These are phyloP conservation scores for Xylaria sp. DNA, from an alignment of 2,329 filamentous ascomycete genomes.

Conservation along the genomic window DNA sequence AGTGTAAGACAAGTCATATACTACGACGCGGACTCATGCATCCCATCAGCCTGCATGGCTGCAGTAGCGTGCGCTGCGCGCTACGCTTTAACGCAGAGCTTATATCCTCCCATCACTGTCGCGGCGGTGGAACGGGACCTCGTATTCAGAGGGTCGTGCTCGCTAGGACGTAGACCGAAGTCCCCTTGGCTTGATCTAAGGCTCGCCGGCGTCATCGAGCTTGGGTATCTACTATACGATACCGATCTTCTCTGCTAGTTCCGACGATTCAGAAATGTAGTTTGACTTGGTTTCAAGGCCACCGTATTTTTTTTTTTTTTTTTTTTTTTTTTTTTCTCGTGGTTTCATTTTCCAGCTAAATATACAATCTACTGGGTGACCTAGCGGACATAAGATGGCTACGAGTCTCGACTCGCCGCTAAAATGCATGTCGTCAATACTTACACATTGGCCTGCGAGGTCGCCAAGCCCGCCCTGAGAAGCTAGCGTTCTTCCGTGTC, in stretches of 20 bases:
- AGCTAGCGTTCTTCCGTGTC: not conserved
- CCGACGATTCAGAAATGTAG: not conserved
- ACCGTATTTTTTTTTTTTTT: not conserved
- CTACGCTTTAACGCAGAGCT: slow-evolving; percentile 1
- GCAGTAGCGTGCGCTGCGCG: slow-evolving; percentile 15
- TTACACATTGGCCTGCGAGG: slow-evolving; percentile 3
- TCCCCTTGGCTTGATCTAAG: not conserved
- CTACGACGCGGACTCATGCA: slow-evolving; percentile 9
- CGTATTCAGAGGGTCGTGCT: slow-evolving; percentile 5
- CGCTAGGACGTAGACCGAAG: not conserved
- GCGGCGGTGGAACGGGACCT: slow-evolving; percentile 1
- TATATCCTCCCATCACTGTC: not conserved
- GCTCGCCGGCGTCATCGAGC: not conserved
- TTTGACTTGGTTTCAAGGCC: not conserved
- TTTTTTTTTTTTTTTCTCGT: not conserved
- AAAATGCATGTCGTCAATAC: slow-evolving; percentile 26
- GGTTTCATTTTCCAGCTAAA: not conserved
- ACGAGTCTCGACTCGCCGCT: slow-evolving; percentile 30
- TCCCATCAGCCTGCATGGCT: slow-evolving; percentile 12
- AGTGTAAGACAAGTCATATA: slow-evolving; percentile 14
- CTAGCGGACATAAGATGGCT: slow-evolving; percentile 7
- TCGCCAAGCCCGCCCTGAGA: slow-evolving; percentile 14
- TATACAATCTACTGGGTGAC: not conserved
- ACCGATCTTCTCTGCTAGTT: not conserved
- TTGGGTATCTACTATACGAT: no score